Evolutionary conservation across 305 asterid species (phyloP).

Genomic region (Fraxinus sp.): DNA sequence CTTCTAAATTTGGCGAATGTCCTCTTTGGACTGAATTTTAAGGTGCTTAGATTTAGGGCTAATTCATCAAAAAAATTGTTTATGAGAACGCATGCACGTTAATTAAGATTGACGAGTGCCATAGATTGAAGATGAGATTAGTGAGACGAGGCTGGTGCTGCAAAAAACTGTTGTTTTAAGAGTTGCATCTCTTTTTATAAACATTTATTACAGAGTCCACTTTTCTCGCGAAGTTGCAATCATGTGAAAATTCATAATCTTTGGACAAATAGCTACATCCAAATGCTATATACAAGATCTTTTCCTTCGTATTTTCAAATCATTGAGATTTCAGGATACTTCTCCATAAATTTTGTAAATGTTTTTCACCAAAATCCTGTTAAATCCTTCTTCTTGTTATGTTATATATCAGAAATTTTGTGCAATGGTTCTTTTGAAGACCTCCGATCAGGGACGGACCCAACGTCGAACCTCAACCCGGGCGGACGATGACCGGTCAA

Average conservation of each 20-base stretch:
- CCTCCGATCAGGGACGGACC: neutral
- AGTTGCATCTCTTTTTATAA: neutral
- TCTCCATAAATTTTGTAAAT: neutral
- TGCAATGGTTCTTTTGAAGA: neutral
- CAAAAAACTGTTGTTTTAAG: neutral
- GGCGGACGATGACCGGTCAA: too few relatives aligned
- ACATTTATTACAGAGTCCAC: neutral
- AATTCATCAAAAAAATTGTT: neutral
- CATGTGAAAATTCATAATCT: neutral
- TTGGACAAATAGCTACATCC: neutral
- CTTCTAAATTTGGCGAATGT: neutral
- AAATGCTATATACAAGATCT: too few relatives aligned
- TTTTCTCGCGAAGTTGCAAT: neutral
- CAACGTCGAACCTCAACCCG: too few relatives aligned
- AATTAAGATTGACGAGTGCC: neutral
- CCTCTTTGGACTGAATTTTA: neutral
- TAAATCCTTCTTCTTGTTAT: neutral
- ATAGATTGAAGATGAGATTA: neutral
- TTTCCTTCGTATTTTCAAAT: neutral
- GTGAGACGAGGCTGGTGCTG: neutral
- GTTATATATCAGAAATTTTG: neutral
- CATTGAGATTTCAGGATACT: neutral
- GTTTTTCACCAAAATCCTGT: neutral
- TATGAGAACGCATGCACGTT: neutral
- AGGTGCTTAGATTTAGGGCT: neutral